Evolutionary conservation across 225 moss, liverwort and hornwort genomes (phyloP), one percentile per base, ranked within the genome.

Genomic region (Bryum argenteum): DNA sequence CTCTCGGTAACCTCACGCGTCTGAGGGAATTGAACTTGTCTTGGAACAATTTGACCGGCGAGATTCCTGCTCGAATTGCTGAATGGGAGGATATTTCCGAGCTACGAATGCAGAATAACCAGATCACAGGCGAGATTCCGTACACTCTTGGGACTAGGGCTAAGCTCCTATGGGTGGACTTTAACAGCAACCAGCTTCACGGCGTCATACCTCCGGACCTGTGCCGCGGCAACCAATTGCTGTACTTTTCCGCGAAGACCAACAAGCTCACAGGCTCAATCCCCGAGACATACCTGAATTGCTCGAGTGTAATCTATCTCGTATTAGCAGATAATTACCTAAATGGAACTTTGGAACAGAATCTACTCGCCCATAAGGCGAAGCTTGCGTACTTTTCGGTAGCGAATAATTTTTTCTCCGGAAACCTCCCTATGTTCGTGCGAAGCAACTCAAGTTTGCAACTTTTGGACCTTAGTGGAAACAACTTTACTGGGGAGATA

Each of bases 121-220:
- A 69, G 40, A 48, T 78, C 15, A 60, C 63, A 11, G 78, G 78
- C 19, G 74, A 24, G 17, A 55, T 82, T 21, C 81, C 81, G 6
- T 54, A 69, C 67, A 8, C 18, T 43, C 64, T 82, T 8, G 48
- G 78, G 22, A 55, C 61, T 17, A 78, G 60, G 24, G 19, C 23
- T 21, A 9, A 3, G n/a, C 8, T 78, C 2, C 0, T 5, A 1
- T 40, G 6, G 4, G 15, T 82, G 26, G 77, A 82, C 53, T 73
- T 82, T 16, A 21, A 58, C 4, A 20, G 5, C 11, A 82, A 82
- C 52, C 50, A 8, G 3, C 53, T 82, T 23, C 55, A 70, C 1
- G 81, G 78, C 16, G 22, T 16, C 1, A 64, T 78, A 16, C 81
- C 81, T 57, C 77, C 81, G 23, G 52, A 65, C 8, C 73, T 78